A percentile compares a stretch with the other conserved stretches of the same genome.
These are phyloP conservation scores for Harringtonia aguacate DNA, from an alignment of 2,329 filamentous ascomycete genomes.

Conservation along the genomic window DNA sequence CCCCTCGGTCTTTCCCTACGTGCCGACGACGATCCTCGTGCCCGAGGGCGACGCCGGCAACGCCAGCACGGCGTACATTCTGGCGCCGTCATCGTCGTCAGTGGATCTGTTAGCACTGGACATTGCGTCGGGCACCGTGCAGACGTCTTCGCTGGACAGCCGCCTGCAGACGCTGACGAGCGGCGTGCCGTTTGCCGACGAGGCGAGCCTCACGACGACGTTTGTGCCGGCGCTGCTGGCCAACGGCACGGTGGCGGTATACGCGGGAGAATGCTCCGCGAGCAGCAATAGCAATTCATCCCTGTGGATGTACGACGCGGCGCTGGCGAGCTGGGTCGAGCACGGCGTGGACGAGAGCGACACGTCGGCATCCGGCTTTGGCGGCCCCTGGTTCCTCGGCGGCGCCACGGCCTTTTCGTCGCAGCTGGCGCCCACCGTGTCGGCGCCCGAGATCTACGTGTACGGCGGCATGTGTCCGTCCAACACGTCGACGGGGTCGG, in stretches of 20 bases:
- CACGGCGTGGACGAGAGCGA: neutral
- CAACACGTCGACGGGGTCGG: slow-evolving; percentile 8
- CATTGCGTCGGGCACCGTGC: slow-evolving; percentile 47
- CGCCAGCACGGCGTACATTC: slow-evolving; percentile 53
- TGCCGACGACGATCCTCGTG: slow-evolving; percentile 62
- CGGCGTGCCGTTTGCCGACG: slow-evolving; percentile 51
- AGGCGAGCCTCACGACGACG: slow-evolving; percentile 31
- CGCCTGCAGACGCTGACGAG: slow-evolving; percentile 39
- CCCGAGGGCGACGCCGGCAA: slow-evolving; percentile 32
- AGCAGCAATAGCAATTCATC: slow-evolving; percentile 37
- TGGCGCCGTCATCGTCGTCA: slow-evolving; percentile 46
- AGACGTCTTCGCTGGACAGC: slow-evolving; percentile 25
- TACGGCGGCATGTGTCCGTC: slow-evolving; percentile 87
- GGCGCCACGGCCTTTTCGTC: slow-evolving; percentile 57
- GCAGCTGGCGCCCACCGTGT: slow-evolving; percentile 39
- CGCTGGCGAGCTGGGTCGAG: slow-evolving; percentile 2
- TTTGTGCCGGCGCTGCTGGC: slow-evolving; percentile 59
- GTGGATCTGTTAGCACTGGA: slow-evolving; percentile 54
- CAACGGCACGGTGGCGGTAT: slow-evolving; percentile 61
- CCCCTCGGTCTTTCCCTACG: slow-evolving; percentile 57
- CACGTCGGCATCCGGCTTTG: slow-evolving; percentile 1
- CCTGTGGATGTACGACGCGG: slow-evolving; percentile 47
- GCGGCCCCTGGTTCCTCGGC: slow-evolving; percentile 40
- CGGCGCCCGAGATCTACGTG: slow-evolving; percentile 51
- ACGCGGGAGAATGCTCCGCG: slow-evolving; percentile 69